Conservation (phyloP, 225 moss, liverwort and hornwort genomes). For the Sphagnum tenellum region DNA sequence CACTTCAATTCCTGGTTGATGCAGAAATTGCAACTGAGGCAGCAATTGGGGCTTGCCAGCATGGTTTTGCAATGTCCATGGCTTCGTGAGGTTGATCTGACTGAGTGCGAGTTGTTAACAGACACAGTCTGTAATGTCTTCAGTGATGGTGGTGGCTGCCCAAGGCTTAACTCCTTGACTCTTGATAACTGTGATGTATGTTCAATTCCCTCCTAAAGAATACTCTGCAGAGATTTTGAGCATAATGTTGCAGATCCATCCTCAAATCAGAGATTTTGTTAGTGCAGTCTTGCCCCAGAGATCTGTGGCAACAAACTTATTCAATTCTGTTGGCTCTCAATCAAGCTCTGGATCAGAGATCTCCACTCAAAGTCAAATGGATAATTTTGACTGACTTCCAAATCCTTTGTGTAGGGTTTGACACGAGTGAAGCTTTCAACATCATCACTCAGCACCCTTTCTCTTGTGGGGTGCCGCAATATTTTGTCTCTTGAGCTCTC, state of each 20-base stretch:
- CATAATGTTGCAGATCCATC: too few relatives aligned
- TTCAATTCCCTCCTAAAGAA: background rate
- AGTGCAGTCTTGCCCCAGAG: too few relatives aligned
- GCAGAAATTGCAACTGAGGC: conserved; percentile 78
- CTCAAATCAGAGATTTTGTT: too few relatives aligned
- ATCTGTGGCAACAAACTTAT: too few relatives aligned
- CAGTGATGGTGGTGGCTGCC: conserved; percentile 90
- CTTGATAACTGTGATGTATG: conserved; percentile 95
- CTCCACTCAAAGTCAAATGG: too few relatives aligned
- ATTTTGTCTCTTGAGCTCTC: conserved; percentile 61
- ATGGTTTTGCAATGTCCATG: conserved; percentile 89
- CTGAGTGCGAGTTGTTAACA: conserved; percentile 89
- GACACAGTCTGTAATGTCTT: conserved; percentile 90
- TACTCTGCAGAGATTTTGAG: too few relatives aligned
- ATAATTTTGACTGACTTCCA: too few relatives aligned
- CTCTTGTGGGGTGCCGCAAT: conserved; percentile 79
- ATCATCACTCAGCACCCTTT: conserved; percentile 67
- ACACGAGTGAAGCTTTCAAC: conserved; percentile 65
- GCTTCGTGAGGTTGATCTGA: conserved; percentile 79
- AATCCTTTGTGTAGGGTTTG: conserved; percentile 49
- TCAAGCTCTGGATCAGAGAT: too few relatives aligned
- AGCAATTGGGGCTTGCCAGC: conserved; percentile 77
- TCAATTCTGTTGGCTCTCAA: too few relatives aligned
- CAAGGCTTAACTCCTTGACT: conserved; percentile 70
- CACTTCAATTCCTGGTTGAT: background rate